Percentiles rank a stretch among this genome's conserved stretches.
Evolutionary conservation across 1,284 basidiomycete species (phyloP).

Genomic region (Apiotrichum sp.): DNA sequence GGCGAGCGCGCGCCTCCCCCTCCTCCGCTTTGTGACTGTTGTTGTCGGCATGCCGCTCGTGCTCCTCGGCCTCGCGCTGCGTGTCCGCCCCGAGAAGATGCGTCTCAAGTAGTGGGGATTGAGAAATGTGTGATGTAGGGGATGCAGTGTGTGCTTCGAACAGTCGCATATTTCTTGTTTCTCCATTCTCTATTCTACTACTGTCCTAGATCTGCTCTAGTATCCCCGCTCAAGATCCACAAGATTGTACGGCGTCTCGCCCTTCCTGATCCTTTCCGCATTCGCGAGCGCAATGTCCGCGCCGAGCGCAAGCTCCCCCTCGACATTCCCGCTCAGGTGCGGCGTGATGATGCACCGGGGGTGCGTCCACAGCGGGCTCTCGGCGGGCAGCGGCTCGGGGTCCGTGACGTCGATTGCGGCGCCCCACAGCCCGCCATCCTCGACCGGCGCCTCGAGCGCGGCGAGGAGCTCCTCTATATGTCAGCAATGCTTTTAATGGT

Average conservation of each 20-base stretch:
- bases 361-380: conserved; percentile 35
- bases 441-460: conserved; percentile 19
- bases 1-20: conserved; percentile 12
- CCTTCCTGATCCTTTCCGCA: conserved; percentile 27
- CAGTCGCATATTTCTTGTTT: no score
- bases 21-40: conserved; percentile 30
- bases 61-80: conserved; percentile 26
- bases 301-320: conserved; percentile 34
- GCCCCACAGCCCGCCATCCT: conserved; percentile 24
- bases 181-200: no score
- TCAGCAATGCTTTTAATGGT: background rate
- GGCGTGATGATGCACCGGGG: conserved; percentile 36
- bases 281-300: conserved; percentile 41
- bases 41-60: conserved; percentile 37
- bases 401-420: conserved; percentile 42
- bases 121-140: background rate
- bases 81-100: conserved; percentile 36
- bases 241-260: conserved; percentile 25
- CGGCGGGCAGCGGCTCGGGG: conserved; percentile 36
- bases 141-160: no score
- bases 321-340: conserved; percentile 32
- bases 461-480: conserved; percentile 31
- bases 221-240: conserved; percentile 37
- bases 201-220: background rate
- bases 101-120: background rate